These are phyloP conservation scores for Floccularia luteovirens DNA, from an alignment of 768 basidiomycete species.

Conservation along the genomic window DNA sequence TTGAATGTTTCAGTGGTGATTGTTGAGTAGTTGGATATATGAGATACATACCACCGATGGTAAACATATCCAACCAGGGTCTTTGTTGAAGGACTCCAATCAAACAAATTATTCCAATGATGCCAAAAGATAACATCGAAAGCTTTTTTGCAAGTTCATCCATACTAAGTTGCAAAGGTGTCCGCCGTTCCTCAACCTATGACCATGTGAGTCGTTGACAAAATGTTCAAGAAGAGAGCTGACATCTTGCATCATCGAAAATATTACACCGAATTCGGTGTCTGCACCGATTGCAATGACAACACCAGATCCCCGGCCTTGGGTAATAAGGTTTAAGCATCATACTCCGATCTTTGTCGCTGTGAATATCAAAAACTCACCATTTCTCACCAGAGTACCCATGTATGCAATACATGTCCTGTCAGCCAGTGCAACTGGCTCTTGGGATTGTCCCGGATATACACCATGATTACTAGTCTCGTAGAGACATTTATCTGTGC, in stretches of 20 bases:
- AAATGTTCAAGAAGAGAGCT: conserved; percentile 12
- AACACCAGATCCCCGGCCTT: conserved; percentile 77
- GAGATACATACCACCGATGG: conserved; percentile 76
- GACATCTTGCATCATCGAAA: conserved; percentile 98
- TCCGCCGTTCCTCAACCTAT: conserved; percentile 77
- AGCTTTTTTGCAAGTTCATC: conserved; percentile 93
- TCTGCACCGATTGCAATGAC: conserved; percentile 83
- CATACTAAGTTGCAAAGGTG: conserved; percentile 90
- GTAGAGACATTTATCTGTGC: conserved; percentile 42
- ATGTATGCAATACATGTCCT: conserved; percentile 87
- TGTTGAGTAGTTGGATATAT: not conserved
- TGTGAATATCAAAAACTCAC: conserved; percentile 28
- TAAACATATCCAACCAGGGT: conserved; percentile 97
- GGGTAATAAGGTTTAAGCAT: not conserved
- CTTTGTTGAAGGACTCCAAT: conserved; percentile 83
- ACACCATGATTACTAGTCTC: conserved; percentile 22
- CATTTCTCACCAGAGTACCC: conserved; percentile 92
- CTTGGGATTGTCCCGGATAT: conserved; percentile 12
- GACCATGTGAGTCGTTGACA: conserved; percentile 23
- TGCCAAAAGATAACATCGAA: conserved; percentile 84
- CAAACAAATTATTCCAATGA: conserved; percentile 90
- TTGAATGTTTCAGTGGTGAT: conserved; percentile 1
- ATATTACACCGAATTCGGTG: conserved; percentile 95
- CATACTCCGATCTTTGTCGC: not conserved
- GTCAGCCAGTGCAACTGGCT: conserved; percentile 65